Conservation (phyloP, 768 basidiomycete species). For the Chiua virens region DNA sequence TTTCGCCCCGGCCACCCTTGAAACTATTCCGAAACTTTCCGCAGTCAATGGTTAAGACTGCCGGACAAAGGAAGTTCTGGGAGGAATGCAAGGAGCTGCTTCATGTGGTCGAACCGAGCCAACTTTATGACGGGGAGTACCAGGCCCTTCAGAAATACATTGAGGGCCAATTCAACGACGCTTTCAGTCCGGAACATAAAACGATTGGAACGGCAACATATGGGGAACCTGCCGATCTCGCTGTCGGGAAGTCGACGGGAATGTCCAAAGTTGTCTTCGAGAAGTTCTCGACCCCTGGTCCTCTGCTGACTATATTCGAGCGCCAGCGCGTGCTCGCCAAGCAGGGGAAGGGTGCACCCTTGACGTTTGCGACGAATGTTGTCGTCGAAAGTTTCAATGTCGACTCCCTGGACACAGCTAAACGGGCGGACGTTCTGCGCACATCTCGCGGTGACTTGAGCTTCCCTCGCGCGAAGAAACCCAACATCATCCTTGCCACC, state of each 20-base stretch:
- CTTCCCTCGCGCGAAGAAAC: constrained; percentile 5
- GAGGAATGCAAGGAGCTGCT: neutral
- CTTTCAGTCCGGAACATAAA: too few relatives aligned
- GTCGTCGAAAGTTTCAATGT: constrained; percentile 12
- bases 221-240: constrained; percentile 4
- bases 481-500: constrained; percentile 21
- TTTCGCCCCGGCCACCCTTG: constrained; percentile 12
- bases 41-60: constrained; percentile 1
- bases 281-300: constrained; percentile 19
- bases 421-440: constrained; percentile 6
- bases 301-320: constrained; percentile 12
- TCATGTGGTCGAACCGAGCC: neutral
- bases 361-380: constrained; percentile 15
- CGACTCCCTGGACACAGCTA: constrained; percentile 6
- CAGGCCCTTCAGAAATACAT: constrained; percentile 2
- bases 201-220: neutral
- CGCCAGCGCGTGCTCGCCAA: constrained; percentile 10
- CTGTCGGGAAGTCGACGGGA: constrained; percentile 12
- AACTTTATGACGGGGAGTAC: constrained; percentile 1
- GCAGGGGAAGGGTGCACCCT: constrained; percentile 8
- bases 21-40: constrained; percentile 15
- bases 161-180: neutral
- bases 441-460: constrained; percentile 16
- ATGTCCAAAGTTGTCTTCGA: constrained; percentile 12
- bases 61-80: neutral